Evolutionary conservation across 2,329 filamentous ascomycete species (phyloP).

Genomic region (Fusarium tuaranense): DNA sequence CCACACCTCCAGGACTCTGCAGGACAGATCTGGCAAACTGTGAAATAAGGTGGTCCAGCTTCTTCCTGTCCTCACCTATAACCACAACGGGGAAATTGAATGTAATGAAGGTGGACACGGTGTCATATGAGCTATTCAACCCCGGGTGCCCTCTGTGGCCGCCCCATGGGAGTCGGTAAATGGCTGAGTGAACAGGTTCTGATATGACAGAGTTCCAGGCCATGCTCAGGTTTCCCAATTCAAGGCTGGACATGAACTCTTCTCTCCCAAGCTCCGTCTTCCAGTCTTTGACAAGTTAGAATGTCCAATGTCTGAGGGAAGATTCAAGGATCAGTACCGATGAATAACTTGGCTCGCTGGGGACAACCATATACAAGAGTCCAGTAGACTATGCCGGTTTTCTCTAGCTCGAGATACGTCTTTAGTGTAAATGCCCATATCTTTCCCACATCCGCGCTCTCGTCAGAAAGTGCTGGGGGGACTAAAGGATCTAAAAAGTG

Average conservation of each 20-base stretch:
- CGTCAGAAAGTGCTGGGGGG: slow-evolving; percentile 11
- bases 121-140: neutral
- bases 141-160: neutral
- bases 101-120: slow-evolving; percentile 1
- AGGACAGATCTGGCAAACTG: neutral
- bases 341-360: slow-evolving; percentile 13
- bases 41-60: neutral
- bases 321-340: neutral
- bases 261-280: slow-evolving; percentile 5
- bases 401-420: slow-evolving; percentile 14
- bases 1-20: slow-evolving; percentile 10
- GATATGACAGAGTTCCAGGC: slow-evolving; percentile 2
- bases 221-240: neutral
- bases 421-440: slow-evolving; percentile 19
- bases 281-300: slow-evolving; percentile 11
- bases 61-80: neutral
- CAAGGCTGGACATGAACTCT: neutral
- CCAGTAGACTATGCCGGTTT: slow-evolving; percentile 25
- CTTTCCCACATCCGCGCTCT: neutral
- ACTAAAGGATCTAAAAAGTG: neutral
- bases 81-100: neutral
- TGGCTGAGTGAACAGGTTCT: neutral
- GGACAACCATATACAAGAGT: slow-evolving; percentile 4
- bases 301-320: neutral
- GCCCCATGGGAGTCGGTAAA: slow-evolving; percentile 1